Conservation (phyloP, 169 alveolate genomes). For the Eimeria praecox region DNA sequence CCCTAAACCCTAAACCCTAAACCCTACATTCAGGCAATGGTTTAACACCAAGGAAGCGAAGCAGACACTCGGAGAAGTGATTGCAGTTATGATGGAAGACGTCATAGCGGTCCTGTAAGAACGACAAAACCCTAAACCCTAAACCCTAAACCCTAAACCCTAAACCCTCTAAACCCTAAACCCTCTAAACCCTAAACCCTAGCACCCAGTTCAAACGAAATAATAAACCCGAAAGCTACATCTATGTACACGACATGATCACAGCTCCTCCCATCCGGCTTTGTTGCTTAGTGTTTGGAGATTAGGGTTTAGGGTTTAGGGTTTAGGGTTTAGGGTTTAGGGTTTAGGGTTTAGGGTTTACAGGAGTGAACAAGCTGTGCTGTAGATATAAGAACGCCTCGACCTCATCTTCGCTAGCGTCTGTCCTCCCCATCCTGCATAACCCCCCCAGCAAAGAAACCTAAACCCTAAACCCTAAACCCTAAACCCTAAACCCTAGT, state of each 20-base stretch:
- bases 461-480: constrained; percentile 41
- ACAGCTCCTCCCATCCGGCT: too few relatives aligned
- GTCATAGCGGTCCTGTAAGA: constrained; percentile 53
- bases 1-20: constrained; percentile 55
- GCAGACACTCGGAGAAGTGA: constrained; percentile 44
- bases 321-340: constrained; percentile 53
- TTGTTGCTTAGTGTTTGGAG: too few relatives aligned
- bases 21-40: constrained; percentile 31
- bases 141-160: background rate
- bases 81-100: constrained; percentile 70
- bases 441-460: background rate
- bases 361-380: constrained; percentile 57
- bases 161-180: background rate
- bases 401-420: constrained; percentile 10
- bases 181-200: too few relatives aligned
- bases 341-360: constrained; percentile 59
- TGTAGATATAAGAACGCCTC: constrained; percentile 64
- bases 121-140: constrained; percentile 13
- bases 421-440: constrained; percentile 63
- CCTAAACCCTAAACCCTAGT: constrained; percentile 45
- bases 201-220: too few relatives aligned
- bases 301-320: background rate
- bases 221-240: too few relatives aligned
- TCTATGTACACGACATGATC: too few relatives aligned
- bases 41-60: constrained; percentile 42